A percentile compares a stretch with the other conserved stretches of the same genome.
Evolutionary conservation across 768 basidiomycete genomes (phyloP).

Genomic region (Phanerodontia chrysosporium): DNA sequence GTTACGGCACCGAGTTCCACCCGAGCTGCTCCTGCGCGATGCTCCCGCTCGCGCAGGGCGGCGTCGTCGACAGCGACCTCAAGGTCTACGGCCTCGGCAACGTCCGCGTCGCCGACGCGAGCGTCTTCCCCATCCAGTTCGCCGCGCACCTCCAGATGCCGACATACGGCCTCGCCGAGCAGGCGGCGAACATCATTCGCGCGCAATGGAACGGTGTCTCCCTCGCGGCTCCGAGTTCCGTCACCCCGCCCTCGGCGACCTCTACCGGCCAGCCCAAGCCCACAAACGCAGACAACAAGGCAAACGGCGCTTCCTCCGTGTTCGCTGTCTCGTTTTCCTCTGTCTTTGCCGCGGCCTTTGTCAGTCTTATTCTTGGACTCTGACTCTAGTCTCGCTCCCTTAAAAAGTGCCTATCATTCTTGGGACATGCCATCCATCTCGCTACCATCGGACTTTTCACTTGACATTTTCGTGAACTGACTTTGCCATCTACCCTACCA

Average conservation of each 20-base stretch:
- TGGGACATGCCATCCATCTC: neutral
- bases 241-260: conserved; percentile 6
- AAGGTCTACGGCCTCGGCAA: conserved; percentile 55
- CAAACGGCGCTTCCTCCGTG: neutral
- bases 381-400: neutral
- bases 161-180: conserved; percentile 45
- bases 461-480: neutral
- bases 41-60: conserved; percentile 48
- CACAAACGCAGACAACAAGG: neutral
- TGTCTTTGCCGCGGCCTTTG: neutral
- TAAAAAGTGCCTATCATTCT: neutral
- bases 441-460: neutral
- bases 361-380: neutral
- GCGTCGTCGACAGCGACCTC: conserved; percentile 55
- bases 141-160: conserved; percentile 39
- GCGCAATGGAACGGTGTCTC: conserved; percentile 31
- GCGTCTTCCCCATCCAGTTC: conserved; percentile 51
- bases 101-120: conserved; percentile 54
- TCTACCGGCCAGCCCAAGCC: neutral
- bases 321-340: neutral
- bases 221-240: conserved; percentile 1
- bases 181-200: conserved; percentile 41
- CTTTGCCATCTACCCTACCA: neutral
- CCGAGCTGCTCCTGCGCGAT: conserved; percentile 55
- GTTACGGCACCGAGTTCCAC: conserved; percentile 54